These are phyloP conservation scores for Didymella sp. DNA, from an alignment of 2,329 filamentous ascomycete genomes.

Conservation along the genomic window DNA sequence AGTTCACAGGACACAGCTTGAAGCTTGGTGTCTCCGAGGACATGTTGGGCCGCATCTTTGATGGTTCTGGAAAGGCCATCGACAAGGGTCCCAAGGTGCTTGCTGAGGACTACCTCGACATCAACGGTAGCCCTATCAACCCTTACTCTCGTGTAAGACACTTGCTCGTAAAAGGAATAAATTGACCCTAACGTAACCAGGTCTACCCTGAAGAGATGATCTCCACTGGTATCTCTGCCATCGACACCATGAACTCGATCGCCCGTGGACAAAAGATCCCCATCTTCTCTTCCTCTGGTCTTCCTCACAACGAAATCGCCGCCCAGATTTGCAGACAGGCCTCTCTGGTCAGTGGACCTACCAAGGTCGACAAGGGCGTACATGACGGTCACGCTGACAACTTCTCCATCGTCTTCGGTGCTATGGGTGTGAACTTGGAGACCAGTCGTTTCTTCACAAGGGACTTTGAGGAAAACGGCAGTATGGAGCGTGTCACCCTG, in stretches of 20 bases:
- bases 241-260: slow-evolving; percentile 92
- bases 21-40: slow-evolving; percentile 99
- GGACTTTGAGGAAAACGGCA: slow-evolving; percentile 99
- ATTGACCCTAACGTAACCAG: slow-evolving; percentile 55
- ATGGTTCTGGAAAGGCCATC: slow-evolving; percentile 96
- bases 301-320: slow-evolving; percentile 99
- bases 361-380: slow-evolving; percentile 93
- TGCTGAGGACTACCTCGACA: slow-evolving; percentile 97
- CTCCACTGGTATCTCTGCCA: slow-evolving; percentile 97
- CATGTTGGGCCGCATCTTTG: slow-evolving; percentile 98
- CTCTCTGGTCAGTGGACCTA: slow-evolving; percentile 87
- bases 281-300: slow-evolving; percentile 97
- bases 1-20: slow-evolving; percentile 95
- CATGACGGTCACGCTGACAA: slow-evolving; percentile 98
- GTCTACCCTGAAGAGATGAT: slow-evolving; percentile 99
- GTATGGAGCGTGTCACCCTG: slow-evolving; percentile 93
- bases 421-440: slow-evolving; percentile 99
- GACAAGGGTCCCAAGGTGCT: slow-evolving; percentile 99
- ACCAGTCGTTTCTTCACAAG: slow-evolving; percentile 97
- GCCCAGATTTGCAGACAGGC: slow-evolving; percentile 99
- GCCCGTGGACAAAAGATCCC: slow-evolving; percentile 99
- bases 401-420: slow-evolving; percentile 99
- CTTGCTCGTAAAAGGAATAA: slow-evolving; percentile 19
- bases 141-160: slow-evolving; percentile 88
- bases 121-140: slow-evolving; percentile 99